These are phyloP conservation scores for Pontederia crassipes DNA, from an alignment of 176 grass and related monocot species.

Conservation along the genomic window DNA sequence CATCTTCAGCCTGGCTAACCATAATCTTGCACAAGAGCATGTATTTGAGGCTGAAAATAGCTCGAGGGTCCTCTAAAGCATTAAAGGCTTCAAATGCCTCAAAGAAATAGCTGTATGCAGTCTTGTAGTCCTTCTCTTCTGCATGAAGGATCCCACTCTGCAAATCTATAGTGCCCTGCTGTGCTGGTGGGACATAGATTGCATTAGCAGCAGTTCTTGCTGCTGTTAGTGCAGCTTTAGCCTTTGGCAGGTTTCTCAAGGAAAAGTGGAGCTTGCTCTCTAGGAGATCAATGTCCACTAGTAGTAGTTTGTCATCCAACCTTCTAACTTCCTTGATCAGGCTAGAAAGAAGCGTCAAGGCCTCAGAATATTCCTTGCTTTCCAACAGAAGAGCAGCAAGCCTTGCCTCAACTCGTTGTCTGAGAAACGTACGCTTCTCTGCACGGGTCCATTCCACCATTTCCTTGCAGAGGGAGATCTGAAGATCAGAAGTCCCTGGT, in stretches of 20 bases:
- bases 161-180: slow-evolving; percentile 86
- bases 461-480: slow-evolving; percentile 83
- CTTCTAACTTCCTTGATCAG: slow-evolving; percentile 88
- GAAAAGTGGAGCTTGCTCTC: slow-evolving; percentile 95
- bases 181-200: slow-evolving; percentile 79
- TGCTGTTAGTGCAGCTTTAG: slow-evolving; percentile 76
- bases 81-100: slow-evolving; percentile 79
- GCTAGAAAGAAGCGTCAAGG: slow-evolving; percentile 51
- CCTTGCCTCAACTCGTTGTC: slow-evolving; percentile 77
- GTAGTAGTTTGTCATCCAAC: slow-evolving; percentile 77
- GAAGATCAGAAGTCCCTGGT: slow-evolving; percentile 55
- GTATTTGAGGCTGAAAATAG: slow-evolving; percentile 77
- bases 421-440: slow-evolving; percentile 75
- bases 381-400: slow-evolving; percentile 69
- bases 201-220: slow-evolving; percentile 86
- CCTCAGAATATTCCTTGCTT: slow-evolving; percentile 71
- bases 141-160: slow-evolving; percentile 89
- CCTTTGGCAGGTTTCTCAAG: slow-evolving; percentile 71
- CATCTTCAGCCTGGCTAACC: slow-evolving; percentile 90
- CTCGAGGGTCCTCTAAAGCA: slow-evolving; percentile 45
- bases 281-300: slow-evolving; percentile 86
- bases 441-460: slow-evolving; percentile 83
- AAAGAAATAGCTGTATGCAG: slow-evolving; percentile 83
- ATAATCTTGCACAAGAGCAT: slow-evolving; percentile 97
- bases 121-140: slow-evolving; percentile 93